These are phyloP conservation scores for Crataegus laevigata DNA, from an alignment of 306 rosid species.

Conservation along the genomic window DNA sequence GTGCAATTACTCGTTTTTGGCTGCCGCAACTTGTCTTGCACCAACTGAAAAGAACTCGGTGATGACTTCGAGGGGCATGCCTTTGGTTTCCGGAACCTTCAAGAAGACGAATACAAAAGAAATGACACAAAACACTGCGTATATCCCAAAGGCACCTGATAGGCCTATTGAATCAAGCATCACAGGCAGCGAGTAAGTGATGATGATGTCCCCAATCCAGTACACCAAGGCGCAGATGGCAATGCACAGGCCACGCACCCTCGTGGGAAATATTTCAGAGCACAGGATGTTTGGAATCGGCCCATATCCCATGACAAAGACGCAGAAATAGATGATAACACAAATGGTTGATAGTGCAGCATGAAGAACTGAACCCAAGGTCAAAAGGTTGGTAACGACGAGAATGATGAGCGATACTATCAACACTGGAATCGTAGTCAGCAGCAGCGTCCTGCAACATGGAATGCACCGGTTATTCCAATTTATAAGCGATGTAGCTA, in stretches of 20 bases:
- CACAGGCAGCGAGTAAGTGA: slow-evolving; percentile 59
- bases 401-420: slow-evolving; percentile 45
- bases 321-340: slow-evolving; percentile 55
- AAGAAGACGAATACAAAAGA: slow-evolving; percentile 61
- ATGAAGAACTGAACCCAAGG: slow-evolving; percentile 34
- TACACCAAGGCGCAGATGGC: slow-evolving; percentile 63
- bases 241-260: slow-evolving; percentile 79
- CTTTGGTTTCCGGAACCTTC: slow-evolving; percentile 86
- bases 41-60: slow-evolving; percentile 70
- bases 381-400: slow-evolving; percentile 32
- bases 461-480: not conserved
- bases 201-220: slow-evolving; percentile 66
- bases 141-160: slow-evolving; percentile 51
- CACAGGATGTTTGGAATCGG: slow-evolving; percentile 76
- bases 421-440: slow-evolving; percentile 63
- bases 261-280: slow-evolving; percentile 72
- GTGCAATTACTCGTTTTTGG: slow-evolving; percentile 35
- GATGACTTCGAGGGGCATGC: slow-evolving; percentile 88
- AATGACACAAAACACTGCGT: slow-evolving; percentile 49
- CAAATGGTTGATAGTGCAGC: slow-evolving; percentile 60
- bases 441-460: slow-evolving; percentile 53
- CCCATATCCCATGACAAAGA: slow-evolving; percentile 65
- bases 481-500: not conserved
- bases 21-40: slow-evolving; percentile 40
- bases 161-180: slow-evolving; percentile 56